phyloP scores from a whole-genome alignment of 495 filamentous ascomycete species.

The Penicillium ochrochloron region DNA sequence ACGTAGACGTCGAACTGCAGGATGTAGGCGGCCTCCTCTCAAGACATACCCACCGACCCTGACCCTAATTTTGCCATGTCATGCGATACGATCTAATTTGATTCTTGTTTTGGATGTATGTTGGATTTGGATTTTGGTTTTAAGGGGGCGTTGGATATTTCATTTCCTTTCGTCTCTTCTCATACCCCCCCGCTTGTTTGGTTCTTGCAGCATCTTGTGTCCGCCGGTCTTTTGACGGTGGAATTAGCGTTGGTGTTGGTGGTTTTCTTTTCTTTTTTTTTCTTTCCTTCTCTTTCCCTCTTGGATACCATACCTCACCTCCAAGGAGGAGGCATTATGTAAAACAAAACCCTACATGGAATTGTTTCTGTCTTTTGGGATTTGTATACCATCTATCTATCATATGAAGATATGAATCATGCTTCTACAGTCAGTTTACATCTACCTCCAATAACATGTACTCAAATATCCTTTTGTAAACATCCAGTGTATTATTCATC shows the following conservation, averaged over 20 bases:
- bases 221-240: constrained; percentile 15
- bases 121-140: neutral
- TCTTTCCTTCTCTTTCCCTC: neutral
- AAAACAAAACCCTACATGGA: constrained; percentile 5
- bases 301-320: neutral
- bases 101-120: neutral
- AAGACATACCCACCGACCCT: constrained; percentile 13
- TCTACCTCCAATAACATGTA: no score
- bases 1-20: constrained; percentile 47
- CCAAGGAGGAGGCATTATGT: neutral
- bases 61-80: constrained; percentile 5
- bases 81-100: constrained; percentile 12
- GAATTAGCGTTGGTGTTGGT: constrained; percentile 25
- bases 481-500: constrained; percentile 32
- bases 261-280: constrained; percentile 20
- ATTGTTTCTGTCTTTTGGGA: neutral
- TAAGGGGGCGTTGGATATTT: constrained; percentile 4
- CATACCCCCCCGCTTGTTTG: constrained; percentile 9
- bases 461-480: constrained; percentile 17
- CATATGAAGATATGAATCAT: constrained; percentile 2
- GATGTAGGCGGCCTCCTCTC: constrained; percentile 60
- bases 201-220: constrained; percentile 14
- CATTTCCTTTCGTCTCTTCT: neutral
- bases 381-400: neutral
- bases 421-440: no score